Evolutionary conservation across 139 green algal genomes (phyloP).

Genomic region (Pycnococcus provasolii): DNA sequence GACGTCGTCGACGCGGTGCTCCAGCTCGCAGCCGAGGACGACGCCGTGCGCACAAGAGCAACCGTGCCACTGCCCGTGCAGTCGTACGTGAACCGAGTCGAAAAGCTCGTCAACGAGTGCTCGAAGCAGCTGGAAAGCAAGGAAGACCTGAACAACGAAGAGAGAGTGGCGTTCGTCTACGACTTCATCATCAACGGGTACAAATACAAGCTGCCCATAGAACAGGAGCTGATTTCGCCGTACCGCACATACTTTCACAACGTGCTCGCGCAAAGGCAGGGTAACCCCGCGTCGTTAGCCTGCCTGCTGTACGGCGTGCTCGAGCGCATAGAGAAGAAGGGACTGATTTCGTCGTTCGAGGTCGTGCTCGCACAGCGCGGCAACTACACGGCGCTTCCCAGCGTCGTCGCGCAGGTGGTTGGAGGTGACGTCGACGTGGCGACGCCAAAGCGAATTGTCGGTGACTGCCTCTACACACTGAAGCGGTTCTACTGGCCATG

Average conservation of each 20-base stretch:
- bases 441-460: not conserved
- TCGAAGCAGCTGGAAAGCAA: not conserved
- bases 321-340: slow-evolving; percentile 3
- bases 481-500: slow-evolving; percentile 28
- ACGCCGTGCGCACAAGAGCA: slow-evolving; percentile 19
- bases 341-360: slow-evolving; percentile 3
- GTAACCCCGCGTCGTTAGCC: slow-evolving; percentile 10
- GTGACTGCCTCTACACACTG: slow-evolving; percentile 4
- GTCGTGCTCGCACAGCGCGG: not conserved
- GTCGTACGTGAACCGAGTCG: slow-evolving; percentile 23
- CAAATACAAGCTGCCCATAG: slow-evolving; percentile 7
- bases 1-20: slow-evolving; percentile 11
- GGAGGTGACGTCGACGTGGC: not conserved
- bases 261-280: slow-evolving; percentile 25
- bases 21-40: slow-evolving; percentile 13
- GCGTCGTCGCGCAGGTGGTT: not conserved
- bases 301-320: slow-evolving; percentile 13
- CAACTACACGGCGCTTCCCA: not conserved
- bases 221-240: not conserved
- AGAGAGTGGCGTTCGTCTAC: not conserved
- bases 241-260: slow-evolving; percentile 31
- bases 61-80: slow-evolving; percentile 13
- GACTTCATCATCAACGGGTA: slow-evolving; percentile 8
- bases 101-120: slow-evolving; percentile 24
- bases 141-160: not conserved